Evolutionary conservation across 345 rosid species (phyloP).

Genomic region (Brassica rapa): DNA sequence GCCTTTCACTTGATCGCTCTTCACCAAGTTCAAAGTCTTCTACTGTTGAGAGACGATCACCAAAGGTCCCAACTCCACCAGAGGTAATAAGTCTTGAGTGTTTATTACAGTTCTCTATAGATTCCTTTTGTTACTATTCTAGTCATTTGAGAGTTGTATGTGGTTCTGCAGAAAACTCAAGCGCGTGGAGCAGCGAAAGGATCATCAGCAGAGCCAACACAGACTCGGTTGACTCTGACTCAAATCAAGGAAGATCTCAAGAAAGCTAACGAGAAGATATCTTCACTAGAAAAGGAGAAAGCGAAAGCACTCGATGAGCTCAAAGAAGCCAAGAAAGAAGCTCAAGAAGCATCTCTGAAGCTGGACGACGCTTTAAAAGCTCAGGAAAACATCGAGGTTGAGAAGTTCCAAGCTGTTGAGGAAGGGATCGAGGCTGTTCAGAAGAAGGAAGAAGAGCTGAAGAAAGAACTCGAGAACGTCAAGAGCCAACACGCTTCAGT

Average conservation of each 20-base stretch:
- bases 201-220: slow-evolving; percentile 49
- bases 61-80: slow-evolving; percentile 63
- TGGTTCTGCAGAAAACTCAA: slow-evolving; percentile 55
- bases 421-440: slow-evolving; percentile 84
- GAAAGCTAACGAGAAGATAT: slow-evolving; percentile 75
- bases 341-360: slow-evolving; percentile 71
- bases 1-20: slow-evolving; percentile 72
- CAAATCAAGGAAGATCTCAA: slow-evolving; percentile 81
- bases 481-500: slow-evolving; percentile 78
- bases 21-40: slow-evolving; percentile 72
- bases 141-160: neutral
- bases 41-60: slow-evolving; percentile 60
- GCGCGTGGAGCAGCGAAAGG: slow-evolving; percentile 54
- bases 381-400: slow-evolving; percentile 57
- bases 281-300: slow-evolving; percentile 75
- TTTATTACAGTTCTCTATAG: neutral
- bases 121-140: neutral
- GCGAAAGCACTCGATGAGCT: slow-evolving; percentile 67
- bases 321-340: slow-evolving; percentile 65
- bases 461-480: slow-evolving; percentile 70
- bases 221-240: slow-evolving; percentile 65
- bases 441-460: slow-evolving; percentile 82
- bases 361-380: slow-evolving; percentile 84
- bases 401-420: slow-evolving; percentile 88
- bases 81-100: slow-evolving; percentile 47